These are phyloP conservation scores for Quercus robur DNA, from an alignment of 306 rosid genomes.

Conservation along the genomic window DNA sequence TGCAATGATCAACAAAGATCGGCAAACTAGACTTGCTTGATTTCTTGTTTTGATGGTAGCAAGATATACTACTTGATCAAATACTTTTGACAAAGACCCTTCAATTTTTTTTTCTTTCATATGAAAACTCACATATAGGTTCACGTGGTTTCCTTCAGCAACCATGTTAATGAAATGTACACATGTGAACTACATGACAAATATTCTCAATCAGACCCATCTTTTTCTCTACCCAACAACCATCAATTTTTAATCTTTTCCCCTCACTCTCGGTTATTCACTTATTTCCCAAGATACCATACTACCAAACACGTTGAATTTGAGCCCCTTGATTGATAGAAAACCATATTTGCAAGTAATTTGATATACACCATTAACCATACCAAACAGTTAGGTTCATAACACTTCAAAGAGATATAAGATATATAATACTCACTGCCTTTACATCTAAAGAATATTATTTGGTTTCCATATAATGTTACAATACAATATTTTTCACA, in stretches of 20 bases:
- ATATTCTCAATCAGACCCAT: conserved; percentile 29
- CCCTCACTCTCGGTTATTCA: not conserved
- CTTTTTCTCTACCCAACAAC: conserved; percentile 21
- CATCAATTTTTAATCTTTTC: conserved; percentile 7
- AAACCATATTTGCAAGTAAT: not conserved
- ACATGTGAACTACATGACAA: conserved; percentile 35
- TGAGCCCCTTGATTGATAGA: not conserved
- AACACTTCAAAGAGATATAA: not conserved
- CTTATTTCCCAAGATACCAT: not conserved
- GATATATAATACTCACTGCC: not conserved
- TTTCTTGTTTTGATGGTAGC: no score
- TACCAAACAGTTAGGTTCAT: not conserved
- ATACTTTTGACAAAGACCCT: no score
- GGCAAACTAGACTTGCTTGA: no score
- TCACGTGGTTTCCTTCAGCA: conserved; percentile 33
- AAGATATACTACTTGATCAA: no score
- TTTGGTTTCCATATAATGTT: not conserved
- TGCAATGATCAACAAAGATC: no score
- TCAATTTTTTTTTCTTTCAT: not conserved
- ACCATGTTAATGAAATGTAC: conserved; percentile 32
- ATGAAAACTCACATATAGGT: not conserved
- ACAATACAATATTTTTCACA: no score
- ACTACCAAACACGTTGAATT: not conserved
- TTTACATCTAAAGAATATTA: not conserved
- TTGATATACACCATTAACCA: not conserved